Base-by-base conservation (phyloP, 345 rosid genomes). In the Eucalyptus erythrocorys region DNA sequence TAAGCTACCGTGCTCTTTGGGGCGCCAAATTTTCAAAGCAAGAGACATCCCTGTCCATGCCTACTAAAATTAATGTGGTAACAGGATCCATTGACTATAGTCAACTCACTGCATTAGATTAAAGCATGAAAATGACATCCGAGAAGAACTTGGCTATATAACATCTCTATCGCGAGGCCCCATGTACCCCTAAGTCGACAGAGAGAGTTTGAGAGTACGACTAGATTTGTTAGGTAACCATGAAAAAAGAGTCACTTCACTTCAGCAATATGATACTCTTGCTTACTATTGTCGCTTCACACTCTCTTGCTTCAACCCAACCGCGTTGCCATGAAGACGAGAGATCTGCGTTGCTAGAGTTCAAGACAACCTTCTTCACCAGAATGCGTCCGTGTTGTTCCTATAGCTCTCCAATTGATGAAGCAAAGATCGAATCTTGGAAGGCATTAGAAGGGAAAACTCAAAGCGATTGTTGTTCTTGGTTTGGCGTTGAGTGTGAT, bases 351-450 rank as follows among this genome's bases (percentile, higher is more conserved):
- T 32, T 66, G 79, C 32, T 66, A 42, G 79, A 66, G 2, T 66
- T 66, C 22, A 32, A 66, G 79, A 1, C 79, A 66, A 32, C 11
- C 40, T 32, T 32, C 79, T 32, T 66, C 42, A 15, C 21, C 22
- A 8, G 22, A 66, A 8, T 4, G 6, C 3, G 0, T 4, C 22
- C 2, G 6, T 32, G 22, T 8, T 32, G 79, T 66, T 7, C n/a
- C 0, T 1, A 16, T 10, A 0, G 0, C 1, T 0, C 6, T 66
- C 3, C 1, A n/a, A 6, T 0, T 8, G 79, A 66, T 11, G 0
- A 8, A 66, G 22, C 42, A 66, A 66, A 32, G 22, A 8, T 32
- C 19, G 79, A 66, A 32, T 17, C 80, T 22, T 68, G 80, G 80
- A 68, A 16, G 0, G 42, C 80, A 68, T 68, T 7, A 2, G 10